A percentile compares a stretch with the other conserved stretches of the same genome.
Conservation (phyloP, 192 early-diverging fungal genomes). For the Coemansia sp. region DNA sequence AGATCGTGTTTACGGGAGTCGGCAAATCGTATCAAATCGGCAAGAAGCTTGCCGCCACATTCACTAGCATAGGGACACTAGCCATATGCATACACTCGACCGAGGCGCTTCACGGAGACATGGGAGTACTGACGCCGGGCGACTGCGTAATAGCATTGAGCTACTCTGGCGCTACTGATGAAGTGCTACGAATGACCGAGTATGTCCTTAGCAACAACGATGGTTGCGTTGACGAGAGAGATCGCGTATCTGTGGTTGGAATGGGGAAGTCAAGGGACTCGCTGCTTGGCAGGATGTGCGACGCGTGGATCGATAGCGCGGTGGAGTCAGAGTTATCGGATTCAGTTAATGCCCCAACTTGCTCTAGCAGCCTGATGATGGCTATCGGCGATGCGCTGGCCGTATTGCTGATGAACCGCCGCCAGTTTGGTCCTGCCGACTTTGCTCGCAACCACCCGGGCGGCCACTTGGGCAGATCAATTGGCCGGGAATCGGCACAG, state of each 20-base stretch:
- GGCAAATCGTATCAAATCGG: slow-evolving; percentile 46
- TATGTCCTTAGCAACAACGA: not conserved
- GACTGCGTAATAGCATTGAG: slow-evolving; percentile 47
- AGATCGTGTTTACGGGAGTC: slow-evolving; percentile 37
- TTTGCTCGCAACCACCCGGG: slow-evolving; percentile 47
- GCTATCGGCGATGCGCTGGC: slow-evolving; percentile 47
- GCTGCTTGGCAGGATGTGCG: slow-evolving; percentile 32
- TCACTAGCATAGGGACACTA: slow-evolving; percentile 38
- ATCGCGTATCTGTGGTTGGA: slow-evolving; percentile 23
- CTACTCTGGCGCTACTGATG: slow-evolving; percentile 39
- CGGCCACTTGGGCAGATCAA: slow-evolving; percentile 25
- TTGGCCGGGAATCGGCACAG: not conserved
- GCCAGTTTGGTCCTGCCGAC: slow-evolving; percentile 25
- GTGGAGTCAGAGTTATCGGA: slow-evolving; percentile 28
- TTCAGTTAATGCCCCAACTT: slow-evolving; percentile 33
- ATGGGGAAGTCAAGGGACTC: slow-evolving; percentile 27
- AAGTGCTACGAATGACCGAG: slow-evolving; percentile 21
- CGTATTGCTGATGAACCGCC: slow-evolving; percentile 30
- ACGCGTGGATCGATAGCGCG: slow-evolving; percentile 22
- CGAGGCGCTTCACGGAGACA: slow-evolving; percentile 46
- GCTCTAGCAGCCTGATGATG: slow-evolving; percentile 32
- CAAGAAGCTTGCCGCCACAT: slow-evolving; percentile 45
- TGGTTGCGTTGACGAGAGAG: not conserved
- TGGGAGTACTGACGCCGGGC: slow-evolving; percentile 20
- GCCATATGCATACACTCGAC: slow-evolving; percentile 40